Evolutionary conservation across 805 yeast species (phyloP).

Genomic region (Kluyveromyces lactis): DNA sequence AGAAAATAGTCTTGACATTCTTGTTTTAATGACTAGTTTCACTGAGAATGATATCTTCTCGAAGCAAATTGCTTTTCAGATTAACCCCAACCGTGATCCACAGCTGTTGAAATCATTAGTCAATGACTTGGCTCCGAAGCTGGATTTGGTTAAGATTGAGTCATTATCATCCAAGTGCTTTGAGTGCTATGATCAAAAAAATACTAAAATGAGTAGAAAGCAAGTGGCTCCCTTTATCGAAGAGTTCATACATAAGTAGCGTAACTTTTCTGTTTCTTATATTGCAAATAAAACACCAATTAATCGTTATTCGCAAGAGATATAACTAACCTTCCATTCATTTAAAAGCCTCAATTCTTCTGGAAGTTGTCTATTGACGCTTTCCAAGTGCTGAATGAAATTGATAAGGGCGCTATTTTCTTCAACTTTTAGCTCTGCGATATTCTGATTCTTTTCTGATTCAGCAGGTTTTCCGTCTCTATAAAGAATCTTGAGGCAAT

Average conservation of each 20-base stretch:
- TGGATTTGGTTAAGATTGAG: conserved; percentile 11
- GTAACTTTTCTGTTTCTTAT: not conserved
- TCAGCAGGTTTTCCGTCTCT: conserved; percentile 4
- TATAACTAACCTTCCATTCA: conserved; percentile 20
- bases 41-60: conserved; percentile 26
- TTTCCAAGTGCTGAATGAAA: conserved; percentile 10
- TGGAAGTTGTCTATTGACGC: conserved; percentile 12
- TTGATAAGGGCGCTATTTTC: conserved; percentile 9
- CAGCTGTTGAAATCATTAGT: conserved; percentile 15
- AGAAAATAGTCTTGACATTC: conserved; percentile 31
- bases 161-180: conserved; percentile 3
- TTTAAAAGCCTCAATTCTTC: conserved; percentile 7
- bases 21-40: conserved; percentile 43
- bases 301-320: conserved; percentile 1
- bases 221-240: conserved; percentile 65
- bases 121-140: conserved; percentile 10
- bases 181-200: conserved; percentile 38
- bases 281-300: not conserved
- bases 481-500: conserved; percentile 22
- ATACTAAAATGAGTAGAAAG: conserved; percentile 65
- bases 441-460: conserved; percentile 9
- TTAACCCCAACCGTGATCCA: conserved; percentile 3
- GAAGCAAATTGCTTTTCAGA: conserved; percentile 31
- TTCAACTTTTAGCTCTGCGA: conserved; percentile 14
- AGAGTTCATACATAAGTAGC: conserved; percentile 3